Conservation (phyloP, 208 protist species). For the Giardia duodenalis region DNA sequence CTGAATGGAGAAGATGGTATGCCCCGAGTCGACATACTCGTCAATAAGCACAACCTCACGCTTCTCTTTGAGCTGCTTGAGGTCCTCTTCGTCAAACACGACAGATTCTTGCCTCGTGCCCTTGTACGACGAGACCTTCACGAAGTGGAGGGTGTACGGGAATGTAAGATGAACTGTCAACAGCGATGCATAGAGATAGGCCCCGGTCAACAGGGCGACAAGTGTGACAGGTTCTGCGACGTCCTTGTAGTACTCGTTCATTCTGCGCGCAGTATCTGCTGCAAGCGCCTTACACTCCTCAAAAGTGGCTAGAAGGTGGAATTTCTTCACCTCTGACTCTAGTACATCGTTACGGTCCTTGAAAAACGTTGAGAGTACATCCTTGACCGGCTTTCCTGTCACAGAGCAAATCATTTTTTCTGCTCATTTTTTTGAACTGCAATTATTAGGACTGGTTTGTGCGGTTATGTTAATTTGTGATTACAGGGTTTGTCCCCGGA, state of each 20-base stretch:
- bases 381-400: neutral
- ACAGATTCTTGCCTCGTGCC: neutral
- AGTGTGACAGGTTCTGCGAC: neutral
- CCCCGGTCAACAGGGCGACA: neutral
- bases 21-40: neutral
- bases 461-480: too few species aligned
- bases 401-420: neutral
- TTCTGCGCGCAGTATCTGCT: neutral
- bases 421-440: too few species aligned
- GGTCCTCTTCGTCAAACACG: neutral
- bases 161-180: neutral
- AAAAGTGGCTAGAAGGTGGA: neutral
- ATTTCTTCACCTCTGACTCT: neutral
- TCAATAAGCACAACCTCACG: neutral
- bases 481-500: too few species aligned
- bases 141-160: neutral
- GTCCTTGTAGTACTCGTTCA: neutral
- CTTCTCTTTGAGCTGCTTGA: neutral
- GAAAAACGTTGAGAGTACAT: neutral
- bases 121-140: conserved; percentile 15
- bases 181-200: neutral
- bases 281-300: neutral
- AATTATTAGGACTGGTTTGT: too few species aligned
- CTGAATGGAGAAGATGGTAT: neutral
- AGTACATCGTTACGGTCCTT: neutral